Base-by-base conservation (phyloP, 768 basidiomycete genomes). In the Russula brevipes region DNA sequence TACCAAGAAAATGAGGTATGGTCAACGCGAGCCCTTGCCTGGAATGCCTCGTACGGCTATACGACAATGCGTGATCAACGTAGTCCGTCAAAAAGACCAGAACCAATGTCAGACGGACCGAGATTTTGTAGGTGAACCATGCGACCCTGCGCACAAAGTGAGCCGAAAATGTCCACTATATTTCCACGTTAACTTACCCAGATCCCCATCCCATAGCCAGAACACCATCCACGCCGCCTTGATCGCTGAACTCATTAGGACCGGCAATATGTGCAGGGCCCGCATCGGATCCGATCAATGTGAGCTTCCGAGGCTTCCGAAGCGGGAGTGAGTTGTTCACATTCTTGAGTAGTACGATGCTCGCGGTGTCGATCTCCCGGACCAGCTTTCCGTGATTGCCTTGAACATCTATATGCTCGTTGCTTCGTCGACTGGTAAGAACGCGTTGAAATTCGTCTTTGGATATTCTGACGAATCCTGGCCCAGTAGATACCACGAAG, bases 141-240 rank as follows among this genome's bases (percentile, higher is more conserved):
- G 83, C 79, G 0, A 91, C 91, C 5, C 82, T 81, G 30, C 24
- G 30, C 17, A 14, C 39, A 30, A 10, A 12, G 24, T 54, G 54
- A 54, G 41, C 16, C 16, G 31, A 7, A 30, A 30, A 8, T 7
- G 5, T 6, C 5, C 19, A 24, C 8, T 9, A 19, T 11, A 3
- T 30, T 47, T 47, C n/a, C 9, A 47, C 9, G 30, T 7, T 8
- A 10, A 41, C 63, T 35, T 10, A 64, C 74, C 91, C 91, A 53
- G 87, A 89, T 42, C 91, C 94, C 94, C 94, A 97, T 16, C 93
- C 93, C 86, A 94, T 88, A 8, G 91, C 92, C 24, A 97, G 79
- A n/a, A 88, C 80, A 11, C 92, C 91, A 56, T 77, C 74, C 46
- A 71, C 71, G 44, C 76, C 74, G 36, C 72, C 72, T 19, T 72